Evolutionary conservation across 176 grass and related monocot genomes (phyloP).

Genomic region (Stipa capillata): DNA sequence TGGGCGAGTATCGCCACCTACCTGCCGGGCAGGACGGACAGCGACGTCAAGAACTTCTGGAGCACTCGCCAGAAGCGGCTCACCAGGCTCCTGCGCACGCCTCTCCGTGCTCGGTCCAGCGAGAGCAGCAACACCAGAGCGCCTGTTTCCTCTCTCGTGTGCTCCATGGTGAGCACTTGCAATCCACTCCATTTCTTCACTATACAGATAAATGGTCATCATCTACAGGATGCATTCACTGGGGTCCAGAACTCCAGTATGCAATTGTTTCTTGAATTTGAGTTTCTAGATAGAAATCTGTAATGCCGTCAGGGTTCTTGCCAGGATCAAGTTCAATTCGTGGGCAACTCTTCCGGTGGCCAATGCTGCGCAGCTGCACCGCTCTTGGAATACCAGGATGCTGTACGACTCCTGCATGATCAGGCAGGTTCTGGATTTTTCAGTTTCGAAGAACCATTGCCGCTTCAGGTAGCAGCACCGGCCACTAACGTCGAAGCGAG

Average conservation of each 20-base stretch:
- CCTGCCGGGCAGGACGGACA: constrained; percentile 72
- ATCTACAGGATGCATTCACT: background rate
- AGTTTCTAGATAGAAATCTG: background rate
- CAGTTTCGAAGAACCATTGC: constrained; percentile 15
- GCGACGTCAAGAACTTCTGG: constrained; percentile 95
- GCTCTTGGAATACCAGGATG: background rate
- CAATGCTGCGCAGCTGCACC: background rate
- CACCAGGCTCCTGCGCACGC: constrained; percentile 42
- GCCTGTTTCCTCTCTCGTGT: background rate
- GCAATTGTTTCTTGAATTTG: background rate
- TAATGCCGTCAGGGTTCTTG: background rate
- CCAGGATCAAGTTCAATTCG: constrained; percentile 7
- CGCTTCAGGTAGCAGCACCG: background rate
- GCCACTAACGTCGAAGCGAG: background rate
- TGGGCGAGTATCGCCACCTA: constrained; percentile 82
- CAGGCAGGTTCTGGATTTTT: background rate
- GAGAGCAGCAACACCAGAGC: constrained; percentile 17
- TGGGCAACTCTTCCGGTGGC: background rate
- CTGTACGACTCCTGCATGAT: background rate
- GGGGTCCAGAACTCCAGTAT: no score
- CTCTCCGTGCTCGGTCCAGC: constrained; percentile 1
- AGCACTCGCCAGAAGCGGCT: constrained; percentile 72
- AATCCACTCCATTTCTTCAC: background rate
- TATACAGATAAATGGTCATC: background rate
- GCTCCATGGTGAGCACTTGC: background rate